A percentile compares a stretch with the other conserved stretches of the same genome.
phyloP scores from a whole-genome alignment of 2,329 filamentous ascomycete species.

The Chalaropsis ovoidea region DNA sequence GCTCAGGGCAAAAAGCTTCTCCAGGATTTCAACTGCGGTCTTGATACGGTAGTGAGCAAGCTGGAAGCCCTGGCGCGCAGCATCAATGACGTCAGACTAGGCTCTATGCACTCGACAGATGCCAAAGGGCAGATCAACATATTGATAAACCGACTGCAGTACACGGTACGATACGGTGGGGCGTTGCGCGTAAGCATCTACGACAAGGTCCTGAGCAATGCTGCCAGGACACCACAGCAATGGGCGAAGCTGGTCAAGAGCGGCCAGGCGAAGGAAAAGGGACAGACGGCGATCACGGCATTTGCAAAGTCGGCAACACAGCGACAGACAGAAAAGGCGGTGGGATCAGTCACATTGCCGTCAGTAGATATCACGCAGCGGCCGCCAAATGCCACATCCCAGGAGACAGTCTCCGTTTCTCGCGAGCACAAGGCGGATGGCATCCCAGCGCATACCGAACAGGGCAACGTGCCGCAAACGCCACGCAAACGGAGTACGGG shows the following conservation, averaged over 20 bases:
- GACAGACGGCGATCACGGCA: slow-evolving; percentile 42
- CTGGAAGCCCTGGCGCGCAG: slow-evolving; percentile 49
- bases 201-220: slow-evolving; percentile 30
- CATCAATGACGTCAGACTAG: slow-evolving; percentile 66
- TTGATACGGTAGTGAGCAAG: slow-evolving; percentile 55
- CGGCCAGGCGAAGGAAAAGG: slow-evolving; percentile 36
- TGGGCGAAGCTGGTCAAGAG: slow-evolving; percentile 28
- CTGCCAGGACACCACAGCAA: background rate
- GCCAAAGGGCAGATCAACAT: slow-evolving; percentile 67
- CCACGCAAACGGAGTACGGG: background rate
- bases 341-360: too few relatives aligned
- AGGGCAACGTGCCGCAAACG: background rate
- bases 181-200: slow-evolving; percentile 46
- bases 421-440: background rate
- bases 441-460: background rate
- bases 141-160: slow-evolving; percentile 61
- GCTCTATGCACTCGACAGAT: slow-evolving; percentile 61
- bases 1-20: slow-evolving; percentile 27
- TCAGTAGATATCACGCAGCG: background rate
- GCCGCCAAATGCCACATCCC: background rate
- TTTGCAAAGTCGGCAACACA: slow-evolving; percentile 32
- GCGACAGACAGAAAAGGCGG: too few relatives aligned
- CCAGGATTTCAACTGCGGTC: slow-evolving; percentile 53
- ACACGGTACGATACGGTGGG: slow-evolving; percentile 57
- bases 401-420: background rate